A percentile compares a stretch with the other conserved stretches of the same genome.
Conservation (phyloP, 805 yeast species). For the Kodamaea kakaduensis region DNA sequence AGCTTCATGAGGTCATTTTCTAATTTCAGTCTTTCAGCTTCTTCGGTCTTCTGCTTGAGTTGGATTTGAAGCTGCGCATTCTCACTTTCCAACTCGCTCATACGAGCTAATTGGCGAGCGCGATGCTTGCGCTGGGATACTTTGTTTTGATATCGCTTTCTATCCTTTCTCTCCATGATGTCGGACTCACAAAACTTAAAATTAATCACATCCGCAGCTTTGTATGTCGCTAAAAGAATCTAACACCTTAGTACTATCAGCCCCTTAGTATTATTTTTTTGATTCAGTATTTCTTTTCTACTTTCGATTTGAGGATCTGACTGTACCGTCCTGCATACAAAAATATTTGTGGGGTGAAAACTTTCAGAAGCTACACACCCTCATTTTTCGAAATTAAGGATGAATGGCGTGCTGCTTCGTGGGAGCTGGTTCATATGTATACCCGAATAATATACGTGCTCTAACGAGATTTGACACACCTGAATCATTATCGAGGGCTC, state of each 20-base stretch:
- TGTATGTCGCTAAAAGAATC: no score
- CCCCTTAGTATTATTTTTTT: no score
- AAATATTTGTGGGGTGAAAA: no score
- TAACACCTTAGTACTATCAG: no score
- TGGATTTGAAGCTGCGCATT: conserved; percentile 1
- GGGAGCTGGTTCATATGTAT: conserved; percentile 9
- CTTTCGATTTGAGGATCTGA: no score
- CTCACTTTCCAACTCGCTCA: conserved; percentile 6
- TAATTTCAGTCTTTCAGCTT: neutral
- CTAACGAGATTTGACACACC: conserved; percentile 4
- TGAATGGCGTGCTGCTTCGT: conserved; percentile 11
- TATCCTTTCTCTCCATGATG: conserved; percentile 5
- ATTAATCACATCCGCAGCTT: no score
- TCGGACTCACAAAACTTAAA: no score
- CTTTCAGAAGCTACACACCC: no score
- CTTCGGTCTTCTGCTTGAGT: neutral
- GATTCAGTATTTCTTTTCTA: no score
- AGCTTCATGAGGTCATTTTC: neutral
- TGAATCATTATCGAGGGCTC: conserved; percentile 6
- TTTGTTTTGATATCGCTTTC: conserved; percentile 8
- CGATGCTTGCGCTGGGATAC: conserved; percentile 10
- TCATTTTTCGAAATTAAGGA: no score
- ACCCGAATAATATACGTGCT: conserved; percentile 5
- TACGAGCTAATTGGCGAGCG: conserved; percentile 7
- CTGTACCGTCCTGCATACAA: no score